Percentiles rank a stretch among this genome's conserved stretches.
phyloP scores from a whole-genome alignment of 139 green algal genomes.

The Coelastrella sp. region DNA sequence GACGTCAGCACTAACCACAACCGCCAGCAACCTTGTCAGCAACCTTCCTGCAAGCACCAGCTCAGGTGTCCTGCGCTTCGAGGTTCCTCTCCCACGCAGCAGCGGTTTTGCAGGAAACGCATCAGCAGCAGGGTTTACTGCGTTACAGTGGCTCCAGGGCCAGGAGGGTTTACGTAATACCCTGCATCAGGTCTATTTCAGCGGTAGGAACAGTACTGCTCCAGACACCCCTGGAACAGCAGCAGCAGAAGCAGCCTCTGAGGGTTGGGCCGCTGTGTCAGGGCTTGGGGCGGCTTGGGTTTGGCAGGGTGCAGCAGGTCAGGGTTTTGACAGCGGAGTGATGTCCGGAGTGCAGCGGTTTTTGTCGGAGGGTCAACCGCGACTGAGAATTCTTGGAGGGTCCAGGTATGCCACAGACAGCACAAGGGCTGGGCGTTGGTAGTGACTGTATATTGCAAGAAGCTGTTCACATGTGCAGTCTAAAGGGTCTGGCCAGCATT shows the following conservation, averaged over 20 bases:
- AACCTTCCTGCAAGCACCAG: not conserved
- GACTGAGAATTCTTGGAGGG: conserved; percentile 85
- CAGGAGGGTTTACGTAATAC: conserved; percentile 44
- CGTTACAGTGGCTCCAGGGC: conserved; percentile 63
- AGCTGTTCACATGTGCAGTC: too few species aligned
- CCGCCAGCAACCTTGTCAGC: not conserved
- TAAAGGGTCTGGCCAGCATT: too few species aligned
- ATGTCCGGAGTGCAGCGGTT: conserved; percentile 80
- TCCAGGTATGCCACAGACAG: conserved; percentile 66
- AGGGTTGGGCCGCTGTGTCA: conserved; percentile 70
- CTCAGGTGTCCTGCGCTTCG: conserved; percentile 34
- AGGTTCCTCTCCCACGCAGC: conserved; percentile 47
- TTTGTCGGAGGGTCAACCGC: conserved; percentile 62
- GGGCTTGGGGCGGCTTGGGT: conserved; percentile 83
- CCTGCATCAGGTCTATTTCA: conserved; percentile 81
- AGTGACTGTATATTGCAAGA: too few species aligned
- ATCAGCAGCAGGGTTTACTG: conserved; percentile 37
- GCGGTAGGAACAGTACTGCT: conserved; percentile 74
- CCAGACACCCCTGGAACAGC: conserved; percentile 70
- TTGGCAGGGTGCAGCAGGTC: conserved; percentile 75
- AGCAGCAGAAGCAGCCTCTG: conserved; percentile 60
- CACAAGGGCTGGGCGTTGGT: too few species aligned
- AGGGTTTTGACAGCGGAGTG: conserved; percentile 54
- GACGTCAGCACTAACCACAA: not conserved
- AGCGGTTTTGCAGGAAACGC: not conserved